Evolutionary conservation across 345 rosid genomes (phyloP).

Genomic region (Salix viminalis): DNA sequence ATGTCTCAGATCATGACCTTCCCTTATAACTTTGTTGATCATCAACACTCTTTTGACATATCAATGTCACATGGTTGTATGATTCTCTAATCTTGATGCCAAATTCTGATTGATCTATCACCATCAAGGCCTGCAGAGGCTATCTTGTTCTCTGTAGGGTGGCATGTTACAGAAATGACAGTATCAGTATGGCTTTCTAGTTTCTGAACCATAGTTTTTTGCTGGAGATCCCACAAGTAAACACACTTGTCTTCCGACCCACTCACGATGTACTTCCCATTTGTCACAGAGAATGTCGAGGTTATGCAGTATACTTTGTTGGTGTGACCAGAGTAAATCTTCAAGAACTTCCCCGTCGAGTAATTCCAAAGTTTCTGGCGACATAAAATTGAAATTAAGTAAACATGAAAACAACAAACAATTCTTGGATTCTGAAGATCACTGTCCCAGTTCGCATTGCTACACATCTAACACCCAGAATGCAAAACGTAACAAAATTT

Average conservation of each 20-base stretch:
- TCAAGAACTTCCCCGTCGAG: slow-evolving; percentile 75
- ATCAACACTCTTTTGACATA: too few species aligned
- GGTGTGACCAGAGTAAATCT: slow-evolving; percentile 76
- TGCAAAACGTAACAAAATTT: too few species aligned
- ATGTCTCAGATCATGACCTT: too few species aligned
- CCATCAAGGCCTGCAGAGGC: slow-evolving; percentile 80
- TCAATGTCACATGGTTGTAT: neutral
- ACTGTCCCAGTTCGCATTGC: neutral
- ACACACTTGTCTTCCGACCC: slow-evolving; percentile 92
- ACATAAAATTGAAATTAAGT: neutral
- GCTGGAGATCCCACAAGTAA: slow-evolving; percentile 93
- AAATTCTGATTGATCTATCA: slow-evolving; percentile 73
- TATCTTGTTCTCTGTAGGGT: slow-evolving; percentile 64
- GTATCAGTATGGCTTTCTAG: slow-evolving; percentile 83
- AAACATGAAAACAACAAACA: neutral
- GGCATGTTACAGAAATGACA: slow-evolving; percentile 81
- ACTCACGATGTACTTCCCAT: slow-evolving; percentile 87
- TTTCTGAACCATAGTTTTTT: slow-evolving; percentile 72
- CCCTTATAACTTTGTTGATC: too few species aligned
- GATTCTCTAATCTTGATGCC: slow-evolving; percentile 60
- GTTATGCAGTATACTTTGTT: slow-evolving; percentile 74
- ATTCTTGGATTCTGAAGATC: too few species aligned
- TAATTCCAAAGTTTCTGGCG: slow-evolving; percentile 88
- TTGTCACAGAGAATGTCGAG: slow-evolving; percentile 92
- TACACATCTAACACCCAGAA: too few species aligned